Conservation (phyloP, 1,284 basidiomycete species). For the Pulchroboletus neoregius region DNA sequence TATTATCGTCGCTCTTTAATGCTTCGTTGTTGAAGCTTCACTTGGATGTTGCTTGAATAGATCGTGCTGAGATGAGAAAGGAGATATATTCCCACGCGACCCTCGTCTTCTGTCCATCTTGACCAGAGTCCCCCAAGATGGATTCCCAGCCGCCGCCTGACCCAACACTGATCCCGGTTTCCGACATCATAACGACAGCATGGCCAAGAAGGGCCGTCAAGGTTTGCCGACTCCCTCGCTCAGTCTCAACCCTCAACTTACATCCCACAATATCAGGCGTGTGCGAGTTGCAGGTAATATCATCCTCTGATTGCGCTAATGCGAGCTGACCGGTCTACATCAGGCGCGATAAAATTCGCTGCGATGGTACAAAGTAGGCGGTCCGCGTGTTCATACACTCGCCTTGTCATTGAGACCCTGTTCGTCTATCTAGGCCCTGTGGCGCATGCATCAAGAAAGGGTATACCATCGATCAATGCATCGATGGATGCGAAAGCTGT, state of each 20-base stretch:
- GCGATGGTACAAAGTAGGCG: constrained; percentile 49
- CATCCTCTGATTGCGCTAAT: not conserved
- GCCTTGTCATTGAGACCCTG: not conserved
- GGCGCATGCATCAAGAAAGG: constrained; percentile 52
- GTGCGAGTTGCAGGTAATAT: constrained; percentile 52
- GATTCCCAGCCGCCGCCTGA: constrained; percentile 38
- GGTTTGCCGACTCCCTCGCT: constrained; percentile 29
- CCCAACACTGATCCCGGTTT: constrained; percentile 42
- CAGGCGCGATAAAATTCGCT: constrained; percentile 57
- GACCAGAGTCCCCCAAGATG: constrained; percentile 23
- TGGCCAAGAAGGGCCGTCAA: constrained; percentile 44
- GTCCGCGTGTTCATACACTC: not conserved
- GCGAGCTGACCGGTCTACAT: not conserved
- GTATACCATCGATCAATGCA: constrained; percentile 46
- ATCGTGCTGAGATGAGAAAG: constrained; percentile 15
- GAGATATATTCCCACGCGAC: constrained; percentile 29
- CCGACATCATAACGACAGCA: constrained; percentile 42
- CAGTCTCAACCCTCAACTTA: constrained; percentile 12
- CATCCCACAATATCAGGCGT: constrained; percentile 36
- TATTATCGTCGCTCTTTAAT: too few relatives aligned
- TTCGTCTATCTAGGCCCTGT: constrained; percentile 41
- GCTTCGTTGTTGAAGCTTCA: too few relatives aligned
- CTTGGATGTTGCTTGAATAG: not conserved
- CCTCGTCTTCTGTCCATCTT: constrained; percentile 26
- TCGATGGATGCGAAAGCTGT: constrained; percentile 51